Conservation (phyloP, 345 rosid genomes). For the Dipteronia sinensis region DNA sequence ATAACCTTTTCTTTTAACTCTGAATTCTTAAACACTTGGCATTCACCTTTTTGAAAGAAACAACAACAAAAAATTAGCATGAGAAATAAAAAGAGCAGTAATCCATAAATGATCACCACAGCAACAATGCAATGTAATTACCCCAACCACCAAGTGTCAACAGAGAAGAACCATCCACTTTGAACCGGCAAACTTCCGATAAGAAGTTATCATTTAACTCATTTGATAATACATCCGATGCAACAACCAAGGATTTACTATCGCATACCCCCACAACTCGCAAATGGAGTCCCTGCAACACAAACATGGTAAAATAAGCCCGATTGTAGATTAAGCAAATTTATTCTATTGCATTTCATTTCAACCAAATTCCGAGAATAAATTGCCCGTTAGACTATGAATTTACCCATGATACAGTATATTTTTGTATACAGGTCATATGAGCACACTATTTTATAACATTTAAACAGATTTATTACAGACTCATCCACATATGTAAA, state of each 20-base stretch:
- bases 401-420: too few relatives aligned
- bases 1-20: slow-evolving; percentile 42
- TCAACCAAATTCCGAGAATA: too few relatives aligned
- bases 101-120: not conserved
- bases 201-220: slow-evolving; percentile 62
- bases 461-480: not conserved
- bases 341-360: not conserved
- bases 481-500: not conserved
- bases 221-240: slow-evolving; percentile 42
- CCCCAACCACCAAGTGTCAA: slow-evolving; percentile 44
- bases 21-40: slow-evolving; percentile 37
- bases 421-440: too few relatives aligned
- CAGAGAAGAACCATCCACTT: slow-evolving; percentile 57
- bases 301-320: not conserved
- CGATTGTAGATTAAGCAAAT: not conserved
- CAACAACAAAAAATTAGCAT: slow-evolving; percentile 2
- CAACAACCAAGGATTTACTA: slow-evolving; percentile 59
- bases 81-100: not conserved
- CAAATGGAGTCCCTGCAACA: slow-evolving; percentile 66
- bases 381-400: too few relatives aligned
- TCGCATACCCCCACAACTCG: slow-evolving; percentile 84
- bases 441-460: too few relatives aligned
- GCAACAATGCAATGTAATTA: slow-evolving; percentile 19
- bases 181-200: slow-evolving; percentile 59
- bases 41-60: slow-evolving; percentile 35